These are phyloP conservation scores for Xylariaceae sp. DNA, from an alignment of 2,329 filamentous ascomycete genomes.

Conservation along the genomic window DNA sequence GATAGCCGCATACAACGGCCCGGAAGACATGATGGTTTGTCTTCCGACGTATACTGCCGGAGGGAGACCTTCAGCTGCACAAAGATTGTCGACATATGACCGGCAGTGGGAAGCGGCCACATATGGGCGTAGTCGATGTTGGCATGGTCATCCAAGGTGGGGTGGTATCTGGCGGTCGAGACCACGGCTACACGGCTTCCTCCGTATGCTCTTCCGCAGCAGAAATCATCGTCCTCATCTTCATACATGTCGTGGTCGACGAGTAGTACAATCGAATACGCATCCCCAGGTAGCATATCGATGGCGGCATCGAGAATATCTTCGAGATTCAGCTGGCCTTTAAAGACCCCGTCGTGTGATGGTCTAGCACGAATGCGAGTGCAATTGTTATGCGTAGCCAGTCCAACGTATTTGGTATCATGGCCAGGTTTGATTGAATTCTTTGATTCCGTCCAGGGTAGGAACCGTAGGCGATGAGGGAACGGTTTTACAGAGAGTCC, in stretches of 20 bases:
- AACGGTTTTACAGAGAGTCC: conserved; percentile 53
- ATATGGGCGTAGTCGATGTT: conserved; percentile 52
- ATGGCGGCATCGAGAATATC: conserved; percentile 63
- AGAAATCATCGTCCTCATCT: conserved; percentile 67
- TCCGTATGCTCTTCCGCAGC: conserved; percentile 68
- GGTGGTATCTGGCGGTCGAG: conserved; percentile 64
- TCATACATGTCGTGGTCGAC: conserved; percentile 67
- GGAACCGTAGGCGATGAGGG: conserved; percentile 46
- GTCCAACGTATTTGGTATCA: conserved; percentile 43
- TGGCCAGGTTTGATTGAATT: conserved; percentile 11
- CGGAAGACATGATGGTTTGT: neutral
- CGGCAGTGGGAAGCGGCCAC: conserved; percentile 69
- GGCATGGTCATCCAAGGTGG: conserved; percentile 46
- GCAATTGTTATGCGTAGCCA: conserved; percentile 41
- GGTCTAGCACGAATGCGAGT: conserved; percentile 56
- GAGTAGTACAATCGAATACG: conserved; percentile 60
- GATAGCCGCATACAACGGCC: conserved; percentile 36
- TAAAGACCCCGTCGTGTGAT: conserved; percentile 50
- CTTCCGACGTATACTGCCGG: neutral
- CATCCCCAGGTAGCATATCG: conserved; percentile 56
- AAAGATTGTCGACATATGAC: conserved; percentile 48
- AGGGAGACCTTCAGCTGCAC: conserved; percentile 26
- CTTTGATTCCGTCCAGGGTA: conserved; percentile 46
- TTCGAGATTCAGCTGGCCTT: conserved; percentile 58
- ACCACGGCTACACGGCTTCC: conserved; percentile 65